phyloP scores from a whole-genome alignment of 2,329 filamentous ascomycete genomes.

The Akanthomyces uredinophilus region DNA sequence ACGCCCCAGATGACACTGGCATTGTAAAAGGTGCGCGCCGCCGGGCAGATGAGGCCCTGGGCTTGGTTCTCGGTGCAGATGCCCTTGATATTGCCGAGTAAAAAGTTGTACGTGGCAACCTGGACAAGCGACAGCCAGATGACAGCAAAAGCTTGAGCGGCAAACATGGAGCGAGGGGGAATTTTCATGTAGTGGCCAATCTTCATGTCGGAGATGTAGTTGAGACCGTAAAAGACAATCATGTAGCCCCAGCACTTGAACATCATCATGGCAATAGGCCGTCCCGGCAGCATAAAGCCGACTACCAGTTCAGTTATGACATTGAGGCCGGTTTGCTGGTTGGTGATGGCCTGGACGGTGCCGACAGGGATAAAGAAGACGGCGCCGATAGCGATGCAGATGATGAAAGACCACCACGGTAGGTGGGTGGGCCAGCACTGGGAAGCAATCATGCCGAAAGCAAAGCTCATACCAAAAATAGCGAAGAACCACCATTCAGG shows the following conservation, averaged over 20 bases:
- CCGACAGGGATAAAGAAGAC: constrained; percentile 39
- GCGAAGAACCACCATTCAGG: constrained; percentile 49
- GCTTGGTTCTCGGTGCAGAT: constrained; percentile 46
- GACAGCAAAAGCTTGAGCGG: constrained; percentile 38
- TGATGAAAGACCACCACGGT: constrained; percentile 38
- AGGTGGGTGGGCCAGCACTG: constrained; percentile 36
- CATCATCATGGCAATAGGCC: constrained; percentile 45
- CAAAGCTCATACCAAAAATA: constrained; percentile 45
- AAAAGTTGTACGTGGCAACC: constrained; percentile 34
- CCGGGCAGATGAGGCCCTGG: constrained; percentile 52
- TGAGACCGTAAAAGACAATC: constrained; percentile 41
- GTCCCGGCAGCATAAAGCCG: constrained; percentile 44
- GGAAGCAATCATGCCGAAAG: constrained; percentile 36
- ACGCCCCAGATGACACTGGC: constrained; percentile 57
- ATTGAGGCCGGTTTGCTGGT: constrained; percentile 43
- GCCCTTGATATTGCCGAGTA: constrained; percentile 43
- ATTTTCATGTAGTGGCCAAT: constrained; percentile 51
- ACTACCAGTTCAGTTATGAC: constrained; percentile 45
- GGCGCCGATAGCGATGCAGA: constrained; percentile 36
- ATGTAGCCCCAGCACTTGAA: constrained; percentile 46
- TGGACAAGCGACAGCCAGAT: constrained; percentile 35
- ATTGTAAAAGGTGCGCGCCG: constrained; percentile 55
- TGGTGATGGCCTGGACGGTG: constrained; percentile 44
- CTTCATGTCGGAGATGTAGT: constrained; percentile 45
- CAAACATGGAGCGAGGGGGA: constrained; percentile 45